Conservation (phyloP, 2,329 filamentous ascomycete species). For the Colletotrichum incanum region DNA sequence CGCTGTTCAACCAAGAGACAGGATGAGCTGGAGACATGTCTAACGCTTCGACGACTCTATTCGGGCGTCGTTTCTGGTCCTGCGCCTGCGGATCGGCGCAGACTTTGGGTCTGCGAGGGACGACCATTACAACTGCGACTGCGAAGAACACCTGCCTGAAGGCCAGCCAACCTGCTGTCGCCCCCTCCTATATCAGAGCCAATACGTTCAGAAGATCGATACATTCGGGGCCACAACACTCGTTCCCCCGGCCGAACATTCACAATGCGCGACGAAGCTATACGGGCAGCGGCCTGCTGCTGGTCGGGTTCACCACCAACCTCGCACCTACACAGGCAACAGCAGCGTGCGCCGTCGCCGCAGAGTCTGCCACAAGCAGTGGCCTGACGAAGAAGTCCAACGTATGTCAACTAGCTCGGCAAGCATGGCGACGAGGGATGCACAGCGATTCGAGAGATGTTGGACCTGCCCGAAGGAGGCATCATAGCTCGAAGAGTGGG, state of each 20-base stretch:
- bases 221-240: slow-evolving; percentile 25
- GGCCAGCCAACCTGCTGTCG: slow-evolving; percentile 22
- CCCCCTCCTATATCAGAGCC: slow-evolving; percentile 9
- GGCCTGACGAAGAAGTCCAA: slow-evolving; percentile 50
- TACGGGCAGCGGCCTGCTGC: slow-evolving; percentile 69
- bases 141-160: slow-evolving; percentile 15
- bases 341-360: slow-evolving; percentile 57
- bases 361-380: slow-evolving; percentile 54
- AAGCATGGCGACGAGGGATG: slow-evolving; percentile 54
- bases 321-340: slow-evolving; percentile 56
- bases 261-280: slow-evolving; percentile 65
- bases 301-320: slow-evolving; percentile 62
- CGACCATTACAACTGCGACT: slow-evolving; percentile 25
- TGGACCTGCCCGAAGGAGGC: slow-evolving; percentile 49
- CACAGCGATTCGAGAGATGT: slow-evolving; percentile 49
- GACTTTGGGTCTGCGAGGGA: slow-evolving; percentile 33
- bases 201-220: slow-evolving; percentile 30
- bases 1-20: slow-evolving; percentile 42
- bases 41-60: slow-evolving; percentile 52
- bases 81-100: slow-evolving; percentile 46
- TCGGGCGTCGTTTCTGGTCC: slow-evolving; percentile 54
- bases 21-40: slow-evolving; percentile 60
- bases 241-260: slow-evolving; percentile 34
- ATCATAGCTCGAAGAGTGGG: slow-evolving; percentile 51
- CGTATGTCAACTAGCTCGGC: slow-evolving; percentile 54